A percentile compares a stretch with the other conserved stretches of the same genome.
Evolutionary conservation across 257 asterid genomes (phyloP).

Genomic region (Rubia yunnanensis): DNA sequence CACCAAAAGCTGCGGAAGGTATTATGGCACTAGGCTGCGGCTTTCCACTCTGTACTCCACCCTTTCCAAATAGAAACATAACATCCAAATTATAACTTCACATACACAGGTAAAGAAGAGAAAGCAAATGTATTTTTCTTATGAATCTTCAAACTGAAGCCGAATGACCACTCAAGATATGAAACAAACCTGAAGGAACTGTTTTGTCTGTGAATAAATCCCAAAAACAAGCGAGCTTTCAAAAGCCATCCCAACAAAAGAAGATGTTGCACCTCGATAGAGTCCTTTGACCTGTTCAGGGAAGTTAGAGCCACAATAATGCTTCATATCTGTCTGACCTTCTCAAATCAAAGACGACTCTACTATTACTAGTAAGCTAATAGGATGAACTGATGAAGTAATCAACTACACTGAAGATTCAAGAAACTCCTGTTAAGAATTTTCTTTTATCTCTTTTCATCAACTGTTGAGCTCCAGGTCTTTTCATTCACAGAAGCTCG

Average conservation of each 20-base stretch:
- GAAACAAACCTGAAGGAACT: conserved; percentile 55
- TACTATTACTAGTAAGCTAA: neutral
- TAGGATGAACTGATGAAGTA: neutral
- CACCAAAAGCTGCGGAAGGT: conserved; percentile 78
- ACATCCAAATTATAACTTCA: neutral
- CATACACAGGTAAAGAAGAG: neutral
- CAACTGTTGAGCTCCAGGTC: neutral
- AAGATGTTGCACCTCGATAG: conserved; percentile 84
- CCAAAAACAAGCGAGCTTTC: conserved; percentile 94
- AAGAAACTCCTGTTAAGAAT: neutral
- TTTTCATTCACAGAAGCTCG: neutral
- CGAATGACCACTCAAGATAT: neutral
- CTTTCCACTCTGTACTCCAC: conserved; percentile 39
- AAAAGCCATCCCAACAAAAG: conserved; percentile 85
- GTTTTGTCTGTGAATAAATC: conserved; percentile 78
- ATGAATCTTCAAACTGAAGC: neutral
- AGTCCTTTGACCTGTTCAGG: conserved; percentile 74
- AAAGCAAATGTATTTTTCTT: conserved; percentile 5
- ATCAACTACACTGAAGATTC: neutral
- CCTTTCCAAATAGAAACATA: conserved; percentile 34
- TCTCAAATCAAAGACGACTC: neutral
- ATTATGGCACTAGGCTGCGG: conserved; percentile 63
- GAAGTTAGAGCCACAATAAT: neutral
- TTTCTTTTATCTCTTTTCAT: neutral
- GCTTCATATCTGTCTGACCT: neutral